These are phyloP conservation scores for Penicillium freii DNA, from an alignment of 2,329 filamentous ascomycete species.

Conservation along the genomic window DNA sequence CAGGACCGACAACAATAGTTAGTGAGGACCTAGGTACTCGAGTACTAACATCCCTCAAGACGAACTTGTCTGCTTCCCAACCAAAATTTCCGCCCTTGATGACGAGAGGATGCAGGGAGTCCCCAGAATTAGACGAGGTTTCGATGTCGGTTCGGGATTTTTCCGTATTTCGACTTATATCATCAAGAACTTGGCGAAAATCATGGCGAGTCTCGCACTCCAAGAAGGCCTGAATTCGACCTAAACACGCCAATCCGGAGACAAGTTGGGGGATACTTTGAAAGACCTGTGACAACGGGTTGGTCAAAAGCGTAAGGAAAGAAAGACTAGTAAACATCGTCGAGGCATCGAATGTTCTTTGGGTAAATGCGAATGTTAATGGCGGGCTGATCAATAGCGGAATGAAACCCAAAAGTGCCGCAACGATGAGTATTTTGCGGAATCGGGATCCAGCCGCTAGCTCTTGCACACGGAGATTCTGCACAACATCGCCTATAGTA, in stretches of 20 bases:
- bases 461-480: neutral
- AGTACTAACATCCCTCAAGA: neutral
- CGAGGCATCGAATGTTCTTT: neutral
- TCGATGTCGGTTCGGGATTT: accelerated
- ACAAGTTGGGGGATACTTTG: neutral
- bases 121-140: neutral
- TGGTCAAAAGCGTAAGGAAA: neutral
- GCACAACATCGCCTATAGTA: neutral
- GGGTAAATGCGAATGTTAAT: neutral
- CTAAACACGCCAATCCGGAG: neutral
- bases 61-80: neutral
- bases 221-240: neutral
- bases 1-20: neutral
- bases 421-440: neutral
- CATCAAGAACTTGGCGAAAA: neutral
- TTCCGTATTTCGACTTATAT: neutral
- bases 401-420: neutral
- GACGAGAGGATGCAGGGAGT: neutral
- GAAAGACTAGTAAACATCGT: neutral
- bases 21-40: neutral
- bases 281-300: neutral
- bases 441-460: neutral
- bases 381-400: neutral
- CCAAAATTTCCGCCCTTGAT: neutral
- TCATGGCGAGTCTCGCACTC: neutral